A percentile compares a stretch with the other conserved stretches of the same genome.
phyloP scores from a whole-genome alignment of 331 rosid species.

The Quercus phellos region DNA sequence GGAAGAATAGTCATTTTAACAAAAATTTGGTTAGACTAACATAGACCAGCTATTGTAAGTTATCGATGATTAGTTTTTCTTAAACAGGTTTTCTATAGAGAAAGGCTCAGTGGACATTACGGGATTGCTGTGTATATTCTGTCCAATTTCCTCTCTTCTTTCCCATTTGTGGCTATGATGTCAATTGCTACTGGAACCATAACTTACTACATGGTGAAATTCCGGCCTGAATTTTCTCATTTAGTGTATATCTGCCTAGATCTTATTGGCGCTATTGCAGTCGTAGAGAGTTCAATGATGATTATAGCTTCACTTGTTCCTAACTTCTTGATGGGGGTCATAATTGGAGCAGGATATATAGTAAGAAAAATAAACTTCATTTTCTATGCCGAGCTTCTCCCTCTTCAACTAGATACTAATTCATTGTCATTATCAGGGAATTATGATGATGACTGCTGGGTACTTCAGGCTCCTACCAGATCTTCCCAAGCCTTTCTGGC shows the following conservation, averaged over 20 bases:
- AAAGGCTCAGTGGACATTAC: slow-evolving; percentile 72
- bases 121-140: slow-evolving; percentile 67
- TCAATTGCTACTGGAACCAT: slow-evolving; percentile 57
- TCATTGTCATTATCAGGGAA: slow-evolving; percentile 41
- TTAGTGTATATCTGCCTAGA: slow-evolving; percentile 55
- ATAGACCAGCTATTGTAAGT: background rate
- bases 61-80: background rate
- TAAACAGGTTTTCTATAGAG: slow-evolving; percentile 67
- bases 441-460: slow-evolving; percentile 92
- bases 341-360: slow-evolving; percentile 84
- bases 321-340: slow-evolving; percentile 82
- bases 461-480: slow-evolving; percentile 65
- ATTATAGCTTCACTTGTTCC: slow-evolving; percentile 90
- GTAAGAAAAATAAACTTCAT: slow-evolving; percentile 31
- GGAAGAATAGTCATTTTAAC: background rate
- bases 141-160: slow-evolving; percentile 82
- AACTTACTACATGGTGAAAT: slow-evolving; percentile 74
- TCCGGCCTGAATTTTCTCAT: slow-evolving; percentile 46
- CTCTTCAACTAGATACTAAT: background rate
- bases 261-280: slow-evolving; percentile 61
- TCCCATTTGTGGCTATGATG: slow-evolving; percentile 74
- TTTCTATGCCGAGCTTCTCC: background rate
- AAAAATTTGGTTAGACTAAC: background rate
- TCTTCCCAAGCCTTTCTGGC: slow-evolving; percentile 78
- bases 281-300: slow-evolving; percentile 92